These are phyloP conservation scores for Tetrahymena thermophila DNA, from an alignment of 73 alveolate species.

Conservation along the genomic window DNA sequence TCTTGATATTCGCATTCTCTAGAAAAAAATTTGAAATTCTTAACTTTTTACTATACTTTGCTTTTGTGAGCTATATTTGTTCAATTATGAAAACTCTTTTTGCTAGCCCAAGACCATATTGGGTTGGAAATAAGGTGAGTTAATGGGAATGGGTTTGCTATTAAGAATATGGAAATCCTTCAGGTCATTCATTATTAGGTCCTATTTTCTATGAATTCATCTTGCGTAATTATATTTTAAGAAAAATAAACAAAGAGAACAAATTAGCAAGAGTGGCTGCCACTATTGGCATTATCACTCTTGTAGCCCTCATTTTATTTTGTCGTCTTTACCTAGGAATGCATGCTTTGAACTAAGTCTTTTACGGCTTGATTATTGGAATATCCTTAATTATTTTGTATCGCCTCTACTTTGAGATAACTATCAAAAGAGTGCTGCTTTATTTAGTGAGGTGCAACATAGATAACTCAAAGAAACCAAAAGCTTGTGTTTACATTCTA, in stretches of 20 bases:
- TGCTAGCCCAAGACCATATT: background rate
- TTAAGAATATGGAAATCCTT: background rate
- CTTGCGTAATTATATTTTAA: background rate
- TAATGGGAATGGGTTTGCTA: background rate
- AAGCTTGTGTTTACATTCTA: background rate
- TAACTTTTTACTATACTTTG: background rate
- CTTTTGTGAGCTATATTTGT: background rate
- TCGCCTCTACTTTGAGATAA: background rate
- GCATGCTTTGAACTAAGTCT: background rate
- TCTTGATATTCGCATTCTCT: background rate
- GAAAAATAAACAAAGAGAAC: background rate
- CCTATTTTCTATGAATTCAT: background rate
- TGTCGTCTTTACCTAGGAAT: background rate
- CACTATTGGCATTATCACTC: background rate
- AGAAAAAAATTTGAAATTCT: background rate
- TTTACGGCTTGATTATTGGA: background rate
- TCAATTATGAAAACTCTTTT: background rate
- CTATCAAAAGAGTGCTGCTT: background rate
- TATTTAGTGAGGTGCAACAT: background rate
- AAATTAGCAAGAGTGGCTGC: background rate
- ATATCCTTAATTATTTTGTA: background rate
- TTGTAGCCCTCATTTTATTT: background rate
- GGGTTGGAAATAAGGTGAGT: background rate
- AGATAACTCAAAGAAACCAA: background rate
- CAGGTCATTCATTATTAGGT: background rate